Base-by-base conservation (phyloP, 2,329 filamentous ascomycete genomes). In the Diaporthe citriasiana region DNA sequence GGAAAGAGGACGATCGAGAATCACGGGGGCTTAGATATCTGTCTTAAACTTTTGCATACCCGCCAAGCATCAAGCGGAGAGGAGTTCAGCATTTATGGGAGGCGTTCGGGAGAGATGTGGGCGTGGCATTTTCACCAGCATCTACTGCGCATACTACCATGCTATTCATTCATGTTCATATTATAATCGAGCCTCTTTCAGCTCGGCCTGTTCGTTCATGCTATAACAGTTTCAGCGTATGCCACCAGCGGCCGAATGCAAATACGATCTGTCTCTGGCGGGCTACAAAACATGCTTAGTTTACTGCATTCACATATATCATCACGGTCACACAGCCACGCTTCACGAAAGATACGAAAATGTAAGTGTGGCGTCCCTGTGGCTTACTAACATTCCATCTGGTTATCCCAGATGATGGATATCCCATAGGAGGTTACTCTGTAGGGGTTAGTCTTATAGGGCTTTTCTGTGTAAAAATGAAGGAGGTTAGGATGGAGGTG, bases 31-130 rank as follows among this genome's bases (percentile, higher is more conserved):
- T 51, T 12, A 51, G n/a, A 63, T 12, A 55, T 27, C 35, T 55
- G 17, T 25, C 38, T 25, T 27, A 55, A 33, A 63, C 15, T 50
- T 55, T 71, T 63, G 70, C 70, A 71, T 71, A 45, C 17, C 45
- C 56, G 70, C 53, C 56, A 30, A 38, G 33, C 56, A 63, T 50
- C 35, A 7, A 45, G 38, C 56, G 70, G 69, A 40, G 15, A 60
- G 70, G 70, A 63, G 70, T 71, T 71, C n/a, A 35, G 22, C 33
- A 47, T 19, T 53, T 63, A 8, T 15, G 17, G 45, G 30, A 63
- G 70, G 56, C 56, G 56, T 71, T 71, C 47, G 10, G 57, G 38
- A 55, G 40, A 55, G 35, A 38, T 33, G 15, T 60, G 59, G 33
- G 42, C 22, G 38, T 33, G 40, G 10, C 1, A 4, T 15, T 47